phyloP scores from a whole-genome alignment of 371 early-diverging fungal species.

The Conidiobolus incongruus region DNA sequence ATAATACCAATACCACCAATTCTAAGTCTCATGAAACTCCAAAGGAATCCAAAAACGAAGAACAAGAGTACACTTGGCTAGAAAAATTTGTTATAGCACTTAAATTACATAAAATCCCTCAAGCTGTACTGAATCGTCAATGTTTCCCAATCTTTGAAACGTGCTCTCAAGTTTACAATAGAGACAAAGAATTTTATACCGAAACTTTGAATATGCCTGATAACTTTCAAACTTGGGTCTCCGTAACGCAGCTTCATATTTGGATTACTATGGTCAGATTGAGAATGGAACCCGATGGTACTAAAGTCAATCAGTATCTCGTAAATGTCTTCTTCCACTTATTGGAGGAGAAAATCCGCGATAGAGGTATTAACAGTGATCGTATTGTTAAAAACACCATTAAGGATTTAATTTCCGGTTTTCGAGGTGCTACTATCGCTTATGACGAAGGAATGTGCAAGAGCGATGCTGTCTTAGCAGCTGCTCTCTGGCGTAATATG shows the following conservation, averaged over 20 bases:
- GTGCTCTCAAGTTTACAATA: not conserved
- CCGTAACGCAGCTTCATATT: constrained; percentile 67
- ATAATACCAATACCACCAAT: too few relatives aligned
- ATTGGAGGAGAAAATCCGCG: constrained; percentile 52
- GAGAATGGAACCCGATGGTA: constrained; percentile 41
- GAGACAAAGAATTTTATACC: not conserved
- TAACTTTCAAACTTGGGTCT: constrained; percentile 90
- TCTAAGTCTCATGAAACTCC: too few relatives aligned
- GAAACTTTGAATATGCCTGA: constrained; percentile 25
- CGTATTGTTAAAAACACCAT: constrained; percentile 46
- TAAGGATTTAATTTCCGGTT: constrained; percentile 57
- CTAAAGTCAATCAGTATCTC: constrained; percentile 61
- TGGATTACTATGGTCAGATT: constrained; percentile 84
- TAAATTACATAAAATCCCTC: not conserved
- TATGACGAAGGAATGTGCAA: constrained; percentile 84
- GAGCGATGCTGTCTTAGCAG: constrained; percentile 75
- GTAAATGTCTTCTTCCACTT: constrained; percentile 78
- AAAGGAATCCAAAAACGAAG: too few relatives aligned
- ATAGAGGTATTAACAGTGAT: constrained; percentile 35
- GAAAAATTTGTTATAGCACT: constrained; percentile 1
- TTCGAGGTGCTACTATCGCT: constrained; percentile 74
- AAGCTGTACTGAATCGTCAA: not conserved
- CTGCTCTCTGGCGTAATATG: constrained; percentile 60
- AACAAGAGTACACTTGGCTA: too few relatives aligned
- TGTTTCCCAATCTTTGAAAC: not conserved